Evolutionary conservation across 441 rosid species (phyloP).

Genomic region (Bruguiera hainesii): DNA sequence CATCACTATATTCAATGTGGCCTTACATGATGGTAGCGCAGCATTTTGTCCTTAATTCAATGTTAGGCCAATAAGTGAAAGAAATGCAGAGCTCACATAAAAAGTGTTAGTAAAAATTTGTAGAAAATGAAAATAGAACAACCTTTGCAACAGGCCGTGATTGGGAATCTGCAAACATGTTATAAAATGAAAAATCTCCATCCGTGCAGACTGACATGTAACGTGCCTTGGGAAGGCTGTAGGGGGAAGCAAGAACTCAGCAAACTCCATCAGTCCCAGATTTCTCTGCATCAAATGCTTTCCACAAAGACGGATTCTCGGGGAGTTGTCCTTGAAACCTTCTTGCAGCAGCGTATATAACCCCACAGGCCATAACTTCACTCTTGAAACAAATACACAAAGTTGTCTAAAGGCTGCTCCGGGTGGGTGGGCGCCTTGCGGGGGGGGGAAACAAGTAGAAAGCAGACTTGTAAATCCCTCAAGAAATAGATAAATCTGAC

Average conservation of each 20-base stretch:
- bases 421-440: background rate
- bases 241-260: slow-evolving; percentile 70
- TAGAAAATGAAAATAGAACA: slow-evolving; percentile 14
- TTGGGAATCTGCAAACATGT: slow-evolving; percentile 47
- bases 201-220: slow-evolving; percentile 72
- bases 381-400: slow-evolving; percentile 81
- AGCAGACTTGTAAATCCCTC: no score
- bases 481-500: no score
- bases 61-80: no score
- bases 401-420: slow-evolving; percentile 62
- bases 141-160: slow-evolving; percentile 53
- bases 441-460: background rate
- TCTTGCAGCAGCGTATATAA: slow-evolving; percentile 82
- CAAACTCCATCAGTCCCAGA: slow-evolving; percentile 82
- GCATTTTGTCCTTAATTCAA: no score
- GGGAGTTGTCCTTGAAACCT: slow-evolving; percentile 86
- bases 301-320: slow-evolving; percentile 91
- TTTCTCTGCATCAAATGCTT: slow-evolving; percentile 87
- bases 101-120: background rate
- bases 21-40: no score
- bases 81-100: background rate
- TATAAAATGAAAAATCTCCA: slow-evolving; percentile 78
- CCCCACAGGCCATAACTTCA: slow-evolving; percentile 92
- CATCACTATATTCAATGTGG: no score
- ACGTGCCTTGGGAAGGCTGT: slow-evolving; percentile 79